phyloP scores from a whole-genome alignment of 179 eudicot species.

The Sideroxylon spinosum region DNA sequence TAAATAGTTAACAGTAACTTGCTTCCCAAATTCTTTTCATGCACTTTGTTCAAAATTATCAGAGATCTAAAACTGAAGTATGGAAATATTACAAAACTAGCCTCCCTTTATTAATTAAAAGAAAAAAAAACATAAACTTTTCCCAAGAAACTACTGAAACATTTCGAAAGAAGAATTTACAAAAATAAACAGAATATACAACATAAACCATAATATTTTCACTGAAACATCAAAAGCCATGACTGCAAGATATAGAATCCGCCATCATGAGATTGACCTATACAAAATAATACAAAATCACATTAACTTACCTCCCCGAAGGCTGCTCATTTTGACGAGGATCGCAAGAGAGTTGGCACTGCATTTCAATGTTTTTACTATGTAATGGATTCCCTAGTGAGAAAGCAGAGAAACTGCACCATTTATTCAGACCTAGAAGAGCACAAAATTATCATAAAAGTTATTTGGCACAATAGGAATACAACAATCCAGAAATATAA shows the following conservation, averaged over 20 bases:
- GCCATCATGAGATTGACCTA: neutral
- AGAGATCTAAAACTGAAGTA: neutral
- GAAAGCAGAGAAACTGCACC: slow-evolving; percentile 24
- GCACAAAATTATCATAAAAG: neutral
- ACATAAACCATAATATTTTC: neutral
- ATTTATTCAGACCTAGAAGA: slow-evolving; percentile 33
- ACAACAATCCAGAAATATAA: neutral
- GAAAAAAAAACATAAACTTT: too few species aligned
- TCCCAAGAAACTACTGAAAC: neutral
- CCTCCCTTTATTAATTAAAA: neutral
- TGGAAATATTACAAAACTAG: neutral
- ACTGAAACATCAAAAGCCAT: neutral
- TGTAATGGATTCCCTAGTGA: slow-evolving; percentile 21
- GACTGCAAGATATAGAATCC: neutral
- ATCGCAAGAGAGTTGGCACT: slow-evolving; percentile 21
- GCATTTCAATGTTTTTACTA: slow-evolving; percentile 21
- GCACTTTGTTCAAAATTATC: neutral
- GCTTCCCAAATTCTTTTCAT: too few species aligned
- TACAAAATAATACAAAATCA: neutral
- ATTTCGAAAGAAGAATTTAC: neutral
- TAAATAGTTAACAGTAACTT: neutral
- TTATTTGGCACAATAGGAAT: neutral
- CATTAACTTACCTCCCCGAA: slow-evolving; percentile 31
- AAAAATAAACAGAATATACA: neutral
- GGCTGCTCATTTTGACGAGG: slow-evolving; percentile 25